phyloP scores from a whole-genome alignment of 768 basidiomycete genomes.

The Podaxis rugospora region DNA sequence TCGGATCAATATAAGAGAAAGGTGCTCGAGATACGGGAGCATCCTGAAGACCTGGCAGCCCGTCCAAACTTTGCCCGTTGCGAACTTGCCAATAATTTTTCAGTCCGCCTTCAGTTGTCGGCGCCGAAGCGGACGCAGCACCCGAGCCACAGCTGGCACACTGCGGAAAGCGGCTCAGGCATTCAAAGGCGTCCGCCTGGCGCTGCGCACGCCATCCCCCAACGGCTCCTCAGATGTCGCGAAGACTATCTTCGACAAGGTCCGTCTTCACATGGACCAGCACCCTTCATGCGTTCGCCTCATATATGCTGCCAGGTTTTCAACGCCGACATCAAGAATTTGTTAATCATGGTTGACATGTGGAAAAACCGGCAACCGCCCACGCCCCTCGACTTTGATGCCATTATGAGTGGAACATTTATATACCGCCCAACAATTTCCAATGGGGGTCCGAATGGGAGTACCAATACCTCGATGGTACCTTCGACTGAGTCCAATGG shows the following conservation, averaged over 20 bases:
- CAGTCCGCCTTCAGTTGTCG: conserved; percentile 33
- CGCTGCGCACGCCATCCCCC: conserved; percentile 26
- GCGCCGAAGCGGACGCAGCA: not conserved
- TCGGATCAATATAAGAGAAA: conserved; percentile 3
- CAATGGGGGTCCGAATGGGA: conserved; percentile 25
- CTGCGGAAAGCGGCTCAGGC: conserved; percentile 87
- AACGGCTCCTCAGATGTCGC: conserved; percentile 45
- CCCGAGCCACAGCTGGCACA: conserved; percentile 18
- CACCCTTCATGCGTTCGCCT: not conserved
- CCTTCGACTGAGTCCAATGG: conserved; percentile 16
- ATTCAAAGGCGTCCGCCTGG: conserved; percentile 74
- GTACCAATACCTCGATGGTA: conserved; percentile 11
- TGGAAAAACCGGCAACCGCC: conserved; percentile 92
- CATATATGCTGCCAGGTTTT: conserved; percentile 60
- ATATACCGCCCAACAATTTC: conserved; percentile 25
- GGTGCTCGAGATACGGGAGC: conserved; percentile 19
- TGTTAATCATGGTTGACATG: conserved; percentile 95
- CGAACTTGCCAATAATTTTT: conserved; percentile 44
- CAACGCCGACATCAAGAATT: conserved; percentile 78
- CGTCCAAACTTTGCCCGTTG: conserved; percentile 47
- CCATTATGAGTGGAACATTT: conserved; percentile 65
- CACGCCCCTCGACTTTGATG: conserved; percentile 76
- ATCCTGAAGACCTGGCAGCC: conserved; percentile 37
- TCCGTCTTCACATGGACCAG: conserved; percentile 20
- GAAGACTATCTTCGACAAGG: conserved; percentile 80